Conservation (phyloP, 371 early-diverging fungal species). For the Saksenaea oblongispora region DNA sequence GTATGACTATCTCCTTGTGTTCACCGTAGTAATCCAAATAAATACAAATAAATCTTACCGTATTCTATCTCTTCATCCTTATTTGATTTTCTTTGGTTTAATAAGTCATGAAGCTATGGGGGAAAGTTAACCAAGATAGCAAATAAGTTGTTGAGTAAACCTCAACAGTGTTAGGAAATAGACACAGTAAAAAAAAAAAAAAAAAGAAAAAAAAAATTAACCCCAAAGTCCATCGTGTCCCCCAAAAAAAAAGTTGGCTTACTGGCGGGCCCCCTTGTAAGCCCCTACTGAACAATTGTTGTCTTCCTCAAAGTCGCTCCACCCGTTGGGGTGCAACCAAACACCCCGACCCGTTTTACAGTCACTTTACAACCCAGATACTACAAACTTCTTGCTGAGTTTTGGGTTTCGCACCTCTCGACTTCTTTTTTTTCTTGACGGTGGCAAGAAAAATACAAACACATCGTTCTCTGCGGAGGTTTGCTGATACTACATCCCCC, state of each 20-base stretch:
- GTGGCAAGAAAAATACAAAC: neutral
- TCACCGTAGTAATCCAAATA: neutral
- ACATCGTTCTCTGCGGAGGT: neutral
- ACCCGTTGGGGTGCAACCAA: conserved; percentile 3
- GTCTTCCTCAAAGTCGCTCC: neutral
- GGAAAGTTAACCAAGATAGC: too few relatives aligned
- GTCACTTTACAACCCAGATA: conserved; percentile 13
- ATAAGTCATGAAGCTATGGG: too few relatives aligned
- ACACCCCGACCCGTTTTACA: conserved; percentile 9
- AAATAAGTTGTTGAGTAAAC: too few relatives aligned
- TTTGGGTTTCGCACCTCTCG: neutral
- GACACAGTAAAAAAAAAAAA: neutral
- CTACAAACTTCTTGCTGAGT: conserved; percentile 2
- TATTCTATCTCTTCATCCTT: too few relatives aligned
- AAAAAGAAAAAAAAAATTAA: neutral
- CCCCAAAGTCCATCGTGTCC: neutral
- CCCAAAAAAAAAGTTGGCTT: neutral
- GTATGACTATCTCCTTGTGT: neutral
- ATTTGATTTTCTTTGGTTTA: too few relatives aligned
- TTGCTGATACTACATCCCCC: neutral
- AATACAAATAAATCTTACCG: too few relatives aligned
- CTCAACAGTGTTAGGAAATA: too few relatives aligned
- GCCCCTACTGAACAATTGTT: neutral
- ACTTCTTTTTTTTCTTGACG: neutral
- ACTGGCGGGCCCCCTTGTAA: neutral